Conservation (phyloP, 495 filamentous ascomycete genomes). For the Thermothielavioides terrestris region DNA sequence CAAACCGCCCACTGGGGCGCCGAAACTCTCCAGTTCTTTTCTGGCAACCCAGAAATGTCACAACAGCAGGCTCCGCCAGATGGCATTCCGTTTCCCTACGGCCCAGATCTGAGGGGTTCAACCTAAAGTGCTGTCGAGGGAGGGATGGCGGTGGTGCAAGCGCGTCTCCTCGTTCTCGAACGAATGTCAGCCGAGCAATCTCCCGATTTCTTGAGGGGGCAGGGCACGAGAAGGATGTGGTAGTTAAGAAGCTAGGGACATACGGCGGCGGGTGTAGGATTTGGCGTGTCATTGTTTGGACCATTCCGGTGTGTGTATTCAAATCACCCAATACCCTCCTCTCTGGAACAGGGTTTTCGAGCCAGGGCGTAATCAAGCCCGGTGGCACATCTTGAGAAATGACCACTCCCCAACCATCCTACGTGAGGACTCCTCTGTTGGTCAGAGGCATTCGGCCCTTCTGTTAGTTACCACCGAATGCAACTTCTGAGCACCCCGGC, state of each 20-base stretch:
- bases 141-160: too few relatives aligned
- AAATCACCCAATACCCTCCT: background rate
- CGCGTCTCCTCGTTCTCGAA: too few relatives aligned
- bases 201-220: too few relatives aligned
- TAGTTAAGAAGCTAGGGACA: background rate
- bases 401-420: too few relatives aligned
- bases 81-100: slow-evolving; percentile 12
- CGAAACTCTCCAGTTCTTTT: slow-evolving; percentile 41
- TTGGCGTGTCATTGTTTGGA: background rate
- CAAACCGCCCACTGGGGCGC: slow-evolving; percentile 41
- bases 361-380: too few relatives aligned
- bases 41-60: slow-evolving; percentile 30
- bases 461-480: slow-evolving; percentile 7
- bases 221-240: background rate
- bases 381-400: too few relatives aligned
- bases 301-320: slow-evolving; percentile 2
- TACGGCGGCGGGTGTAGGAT: background rate
- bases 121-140: background rate
- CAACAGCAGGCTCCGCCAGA: slow-evolving; percentile 20
- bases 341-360: too few relatives aligned
- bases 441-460: slow-evolving; percentile 17
- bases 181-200: too few relatives aligned
- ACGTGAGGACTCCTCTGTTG: background rate
- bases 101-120: slow-evolving; percentile 9
- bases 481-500: slow-evolving; percentile 6